These are phyloP conservation scores for Ceratocystis huliohia DNA, from an alignment of 2,329 filamentous ascomycete species.

Conservation along the genomic window DNA sequence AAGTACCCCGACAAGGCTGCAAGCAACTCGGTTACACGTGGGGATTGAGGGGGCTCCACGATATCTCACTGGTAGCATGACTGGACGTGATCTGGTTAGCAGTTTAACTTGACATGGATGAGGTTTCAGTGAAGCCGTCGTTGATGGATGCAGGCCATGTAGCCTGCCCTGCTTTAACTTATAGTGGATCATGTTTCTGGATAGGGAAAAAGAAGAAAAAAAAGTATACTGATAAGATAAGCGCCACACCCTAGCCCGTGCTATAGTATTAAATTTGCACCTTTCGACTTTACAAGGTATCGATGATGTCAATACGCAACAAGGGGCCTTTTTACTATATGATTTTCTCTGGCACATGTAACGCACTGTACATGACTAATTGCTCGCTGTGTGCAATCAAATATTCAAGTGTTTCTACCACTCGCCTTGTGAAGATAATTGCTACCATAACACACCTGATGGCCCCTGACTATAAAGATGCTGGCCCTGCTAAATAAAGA, in stretches of 20 bases:
- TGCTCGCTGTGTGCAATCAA: neutral
- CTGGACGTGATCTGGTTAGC: neutral
- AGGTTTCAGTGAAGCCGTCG: too few species aligned
- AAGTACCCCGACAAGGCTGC: neutral
- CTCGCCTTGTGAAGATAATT: neutral
- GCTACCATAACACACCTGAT: neutral
- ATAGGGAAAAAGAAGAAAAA: neutral
- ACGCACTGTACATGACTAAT: too few species aligned
- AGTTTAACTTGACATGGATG: neutral
- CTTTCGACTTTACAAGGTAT: neutral
- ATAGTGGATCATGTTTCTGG: neutral
- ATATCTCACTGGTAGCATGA: neutral
- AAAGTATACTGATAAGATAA: conserved; percentile 13
- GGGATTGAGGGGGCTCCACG: neutral
- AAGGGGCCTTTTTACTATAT: neutral
- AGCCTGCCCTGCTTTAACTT: neutral
- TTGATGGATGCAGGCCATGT: neutral
- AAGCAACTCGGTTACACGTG: neutral
- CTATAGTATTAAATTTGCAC: neutral
- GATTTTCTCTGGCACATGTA: neutral
- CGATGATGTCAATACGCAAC: conserved; percentile 11
- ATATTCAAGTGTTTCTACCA: neutral
- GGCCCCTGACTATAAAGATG: neutral
- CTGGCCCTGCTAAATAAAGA: neutral
- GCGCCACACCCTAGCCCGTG: conserved; percentile 15